These are phyloP conservation scores for Plasmodium gallinaceum DNA, from an alignment of 169 alveolate genomes.

Conservation along the genomic window DNA sequence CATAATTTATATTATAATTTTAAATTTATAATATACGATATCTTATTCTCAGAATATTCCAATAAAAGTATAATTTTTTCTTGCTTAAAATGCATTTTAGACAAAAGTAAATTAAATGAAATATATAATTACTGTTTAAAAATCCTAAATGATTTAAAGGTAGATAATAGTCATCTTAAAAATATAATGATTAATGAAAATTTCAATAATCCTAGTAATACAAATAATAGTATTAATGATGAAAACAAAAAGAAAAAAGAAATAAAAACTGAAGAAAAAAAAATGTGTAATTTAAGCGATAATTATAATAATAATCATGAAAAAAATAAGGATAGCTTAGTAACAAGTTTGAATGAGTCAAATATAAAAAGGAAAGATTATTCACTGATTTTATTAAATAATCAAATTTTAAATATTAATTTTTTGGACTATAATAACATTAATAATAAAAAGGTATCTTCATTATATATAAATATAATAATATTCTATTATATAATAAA, in stretches of 20 bases:
- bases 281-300: neutral
- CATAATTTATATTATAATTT: slow-evolving; percentile 65
- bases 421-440: neutral
- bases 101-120: slow-evolving; percentile 40
- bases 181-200: neutral
- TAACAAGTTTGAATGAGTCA: neutral
- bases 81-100: slow-evolving; percentile 61
- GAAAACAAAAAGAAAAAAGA: neutral
- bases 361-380: slow-evolving; percentile 5
- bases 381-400: slow-evolving; percentile 15
- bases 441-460: slow-evolving; percentile 29
- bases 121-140: slow-evolving; percentile 32
- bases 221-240: neutral
- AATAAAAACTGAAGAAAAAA: neutral
- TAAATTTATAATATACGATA: slow-evolving; percentile 65
- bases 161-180: neutral
- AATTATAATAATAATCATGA: neutral
- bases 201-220: neutral
- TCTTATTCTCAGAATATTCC: slow-evolving; percentile 61
- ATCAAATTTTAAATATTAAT: neutral
- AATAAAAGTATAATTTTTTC: slow-evolving; percentile 48
- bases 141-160: neutral
- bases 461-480: slow-evolving; percentile 49
- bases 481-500: slow-evolving; percentile 47
- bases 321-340: neutral